Percentiles rank a stretch among this genome's conserved stretches.
These are phyloP conservation scores for Umbelopsis isabellina DNA, from an alignment of 192 early-diverging fungal genomes.

Conservation along the genomic window DNA sequence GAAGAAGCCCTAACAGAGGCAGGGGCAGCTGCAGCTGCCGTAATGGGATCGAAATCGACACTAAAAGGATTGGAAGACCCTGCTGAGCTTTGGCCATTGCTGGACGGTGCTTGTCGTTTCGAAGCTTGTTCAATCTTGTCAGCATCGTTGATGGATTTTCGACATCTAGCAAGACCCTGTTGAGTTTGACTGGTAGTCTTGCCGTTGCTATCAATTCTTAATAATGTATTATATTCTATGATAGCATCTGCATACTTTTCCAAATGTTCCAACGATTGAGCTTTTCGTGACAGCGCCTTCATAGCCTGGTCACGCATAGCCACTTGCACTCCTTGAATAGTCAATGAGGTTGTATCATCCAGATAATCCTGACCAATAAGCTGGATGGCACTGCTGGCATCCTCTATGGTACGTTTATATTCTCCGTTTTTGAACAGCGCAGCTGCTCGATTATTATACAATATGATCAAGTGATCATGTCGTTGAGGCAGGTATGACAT, in stretches of 20 bases:
- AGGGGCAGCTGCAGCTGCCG: not conserved
- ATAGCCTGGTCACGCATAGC: slow-evolving; percentile 62
- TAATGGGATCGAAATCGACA: slow-evolving; percentile 17
- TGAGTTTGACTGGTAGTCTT: slow-evolving; percentile 26
- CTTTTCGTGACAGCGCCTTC: slow-evolving; percentile 80
- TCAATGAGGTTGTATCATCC: slow-evolving; percentile 28
- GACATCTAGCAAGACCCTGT: slow-evolving; percentile 53
- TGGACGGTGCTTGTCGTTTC: not conserved
- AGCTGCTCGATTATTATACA: slow-evolving; percentile 89
- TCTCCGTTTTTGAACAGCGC: slow-evolving; percentile 86
- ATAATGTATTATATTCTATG: slow-evolving; percentile 55
- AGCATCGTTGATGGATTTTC: slow-evolving; percentile 40
- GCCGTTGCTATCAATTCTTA: slow-evolving; percentile 39
- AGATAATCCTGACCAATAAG: slow-evolving; percentile 36
- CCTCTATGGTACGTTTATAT: slow-evolving; percentile 67
- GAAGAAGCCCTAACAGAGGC: slow-evolving; percentile 24
- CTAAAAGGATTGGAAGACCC: slow-evolving; percentile 1
- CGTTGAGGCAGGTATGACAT: slow-evolving; percentile 60
- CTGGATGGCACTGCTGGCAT: slow-evolving; percentile 58
- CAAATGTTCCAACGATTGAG: slow-evolving; percentile 76
- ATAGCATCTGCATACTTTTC: slow-evolving; percentile 80
- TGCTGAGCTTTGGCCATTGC: not conserved
- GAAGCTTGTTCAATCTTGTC: not conserved
- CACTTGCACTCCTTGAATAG: slow-evolving; percentile 34
- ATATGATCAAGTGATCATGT: slow-evolving; percentile 66